Conservation (phyloP, 441 rosid species). For the Gossypium schwendimanii region DNA sequence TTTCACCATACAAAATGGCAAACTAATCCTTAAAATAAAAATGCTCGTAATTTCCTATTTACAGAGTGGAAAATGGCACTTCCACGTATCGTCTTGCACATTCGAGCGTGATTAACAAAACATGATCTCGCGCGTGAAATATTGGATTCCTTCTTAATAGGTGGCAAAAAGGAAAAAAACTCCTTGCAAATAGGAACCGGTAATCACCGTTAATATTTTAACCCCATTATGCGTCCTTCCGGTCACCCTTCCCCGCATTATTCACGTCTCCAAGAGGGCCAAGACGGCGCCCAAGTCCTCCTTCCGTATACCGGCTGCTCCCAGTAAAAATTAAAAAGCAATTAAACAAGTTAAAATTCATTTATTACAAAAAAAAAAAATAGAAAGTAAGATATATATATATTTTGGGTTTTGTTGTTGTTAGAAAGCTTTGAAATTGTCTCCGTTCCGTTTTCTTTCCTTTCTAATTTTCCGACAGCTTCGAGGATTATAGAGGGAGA, state of each 20-base stretch:
- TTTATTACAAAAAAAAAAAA: not conserved
- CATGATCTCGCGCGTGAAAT: not conserved
- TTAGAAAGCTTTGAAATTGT: constrained; percentile 26
- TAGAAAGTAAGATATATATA: not conserved
- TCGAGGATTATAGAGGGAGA: constrained; percentile 8
- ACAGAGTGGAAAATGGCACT: not conserved
- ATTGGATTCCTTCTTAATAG: not conserved
- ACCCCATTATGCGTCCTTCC: constrained; percentile 17
- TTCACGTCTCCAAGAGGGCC: not conserved
- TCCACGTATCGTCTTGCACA: not conserved
- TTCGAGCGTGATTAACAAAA: not conserved
- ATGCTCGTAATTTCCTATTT: not conserved
- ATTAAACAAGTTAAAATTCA: not conserved
- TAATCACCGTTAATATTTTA: constrained; percentile 22
- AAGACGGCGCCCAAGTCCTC: constrained; percentile 12
- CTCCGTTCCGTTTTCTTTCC: constrained; percentile 23
- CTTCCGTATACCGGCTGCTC: constrained; percentile 21
- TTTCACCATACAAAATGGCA: not conserved
- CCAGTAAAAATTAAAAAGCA: constrained; percentile 13
- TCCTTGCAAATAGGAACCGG: constrained; percentile 29
- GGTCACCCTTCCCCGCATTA: constrained; percentile 24
- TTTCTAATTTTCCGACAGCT: constrained; percentile 26
- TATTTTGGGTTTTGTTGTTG: not conserved
- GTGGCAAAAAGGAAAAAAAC: constrained; percentile 13
- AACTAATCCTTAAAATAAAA: not conserved